Evolutionary conservation across 148 eudicot genomes (phyloP), one percentile per base, ranked within the genome.

Genomic region (Amaranthus cruentus): DNA sequence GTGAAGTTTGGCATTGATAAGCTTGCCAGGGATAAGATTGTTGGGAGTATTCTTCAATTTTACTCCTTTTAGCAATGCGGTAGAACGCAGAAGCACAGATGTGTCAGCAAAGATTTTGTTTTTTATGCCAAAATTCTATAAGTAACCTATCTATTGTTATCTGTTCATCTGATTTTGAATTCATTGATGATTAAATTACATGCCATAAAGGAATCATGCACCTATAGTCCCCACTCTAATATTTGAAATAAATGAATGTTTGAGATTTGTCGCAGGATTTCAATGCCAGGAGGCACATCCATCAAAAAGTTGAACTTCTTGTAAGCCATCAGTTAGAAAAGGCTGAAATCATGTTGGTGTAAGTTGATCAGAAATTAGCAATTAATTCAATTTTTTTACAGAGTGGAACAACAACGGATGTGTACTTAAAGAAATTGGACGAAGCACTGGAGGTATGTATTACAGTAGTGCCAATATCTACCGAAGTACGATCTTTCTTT

Each of bases 341-440:
- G 44, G 47, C 54, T 55, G 58, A 13, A 43, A 59, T 50, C 47
- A 44, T 49, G 11, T 43, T 38, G 53, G 8, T 67, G 13, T 38
- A 66, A 60, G 65, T 61, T 75, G 54, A 15, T 78, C 54, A 69
- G 44, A 4, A 71, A 38, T 63, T 47, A 69, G 38, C 60, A 43
- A 51, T 8, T 53, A 21, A n/a, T 14, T 47, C n/a, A 12, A 54
- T 21, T 51, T 57, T 66, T 51, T 57, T 65, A 73, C 86, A 93
- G 98, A 85, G 87, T 73, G 98, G 98, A 70, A 91, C 98, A 12
- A 49, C 81, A 57, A 91, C 98, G 28, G 70, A 84, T 65, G 97
- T 87, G 70, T 93, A 93, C 80, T 81, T 93, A 82, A 79, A 72
- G 63, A 89, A 80, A 84, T 82, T 93, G 66, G 98, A 93, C 77